phyloP scores from a whole-genome alignment of 2,329 filamentous ascomycete genomes.

The Fonsecaea erecta region DNA sequence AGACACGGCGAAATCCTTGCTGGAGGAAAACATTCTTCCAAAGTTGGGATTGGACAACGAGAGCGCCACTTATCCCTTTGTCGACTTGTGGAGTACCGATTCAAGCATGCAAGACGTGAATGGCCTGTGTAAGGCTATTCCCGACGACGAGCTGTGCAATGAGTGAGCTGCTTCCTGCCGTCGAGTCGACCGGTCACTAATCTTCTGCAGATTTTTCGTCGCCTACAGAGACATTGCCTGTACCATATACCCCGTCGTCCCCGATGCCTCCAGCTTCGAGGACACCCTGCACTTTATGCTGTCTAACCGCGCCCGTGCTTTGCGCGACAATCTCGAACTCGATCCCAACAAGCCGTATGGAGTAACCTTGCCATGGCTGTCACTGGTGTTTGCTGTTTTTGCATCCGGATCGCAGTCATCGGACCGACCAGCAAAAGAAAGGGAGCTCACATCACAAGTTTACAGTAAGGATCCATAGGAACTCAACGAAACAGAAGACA shows the following conservation, averaged over 20 bases:
- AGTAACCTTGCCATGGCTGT: constrained; percentile 60
- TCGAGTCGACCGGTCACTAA: background rate
- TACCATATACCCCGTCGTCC: constrained; percentile 65
- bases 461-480: constrained; percentile 53
- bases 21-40: constrained; percentile 65
- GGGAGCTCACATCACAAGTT: constrained; percentile 67
- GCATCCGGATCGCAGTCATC: constrained; percentile 67
- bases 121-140: constrained; percentile 63
- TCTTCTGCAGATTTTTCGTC: constrained; percentile 54
- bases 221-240: constrained; percentile 64
- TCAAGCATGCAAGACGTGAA: constrained; percentile 62
- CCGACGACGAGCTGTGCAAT: constrained; percentile 62
- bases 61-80: constrained; percentile 67
- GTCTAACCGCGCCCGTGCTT: constrained; percentile 56
- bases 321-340: constrained; percentile 31
- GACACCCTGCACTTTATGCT: constrained; percentile 59
- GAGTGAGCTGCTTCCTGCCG: constrained; percentile 44
- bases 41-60: constrained; percentile 68
- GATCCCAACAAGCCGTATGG: constrained; percentile 61
- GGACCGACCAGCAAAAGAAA: constrained; percentile 61
- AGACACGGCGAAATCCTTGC: constrained; percentile 55
- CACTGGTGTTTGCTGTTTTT: constrained; percentile 65
- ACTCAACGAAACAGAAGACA: background rate
- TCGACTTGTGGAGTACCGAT: constrained; percentile 67
- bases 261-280: constrained; percentile 61